phyloP scores from a whole-genome alignment of 306 rosid genomes.

The Castanospermum australe region DNA sequence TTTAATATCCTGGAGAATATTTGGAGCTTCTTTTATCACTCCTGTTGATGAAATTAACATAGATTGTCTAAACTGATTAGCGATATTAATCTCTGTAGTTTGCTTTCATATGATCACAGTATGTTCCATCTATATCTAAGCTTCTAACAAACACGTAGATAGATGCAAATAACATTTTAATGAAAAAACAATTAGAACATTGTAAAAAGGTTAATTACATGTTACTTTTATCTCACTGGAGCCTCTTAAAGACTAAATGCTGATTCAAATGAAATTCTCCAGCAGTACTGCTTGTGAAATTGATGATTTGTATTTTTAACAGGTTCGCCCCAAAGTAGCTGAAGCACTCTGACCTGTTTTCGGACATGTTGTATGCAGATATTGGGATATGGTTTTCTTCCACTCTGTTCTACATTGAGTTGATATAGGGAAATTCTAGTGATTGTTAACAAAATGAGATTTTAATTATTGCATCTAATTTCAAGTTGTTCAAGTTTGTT shows the following conservation, averaged over 20 bases:
- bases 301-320: conserved; percentile 20
- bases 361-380: conserved; percentile 20
- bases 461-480: neutral
- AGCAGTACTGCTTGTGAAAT: conserved; percentile 1
- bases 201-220: neutral
- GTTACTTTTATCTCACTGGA: conserved; percentile 13
- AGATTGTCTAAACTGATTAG: neutral
- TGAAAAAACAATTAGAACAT: neutral
- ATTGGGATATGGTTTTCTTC: neutral
- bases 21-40: neutral
- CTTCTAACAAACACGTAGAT: neutral
- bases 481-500: neutral
- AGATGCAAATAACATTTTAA: neutral
- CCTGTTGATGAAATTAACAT: neutral
- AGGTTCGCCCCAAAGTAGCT: conserved; percentile 26
- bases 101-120: neutral
- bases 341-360: conserved; percentile 12
- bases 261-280: conserved; percentile 7
- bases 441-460: conserved; percentile 2
- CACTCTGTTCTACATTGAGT: conserved; percentile 9
- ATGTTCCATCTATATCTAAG: neutral
- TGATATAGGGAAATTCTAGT: neutral
- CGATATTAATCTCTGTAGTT: neutral
- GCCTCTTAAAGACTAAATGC: neutral
- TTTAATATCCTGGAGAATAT: neutral